Conservation (phyloP, 1,284 basidiomycete species). For the Inonotus hispidus region DNA sequence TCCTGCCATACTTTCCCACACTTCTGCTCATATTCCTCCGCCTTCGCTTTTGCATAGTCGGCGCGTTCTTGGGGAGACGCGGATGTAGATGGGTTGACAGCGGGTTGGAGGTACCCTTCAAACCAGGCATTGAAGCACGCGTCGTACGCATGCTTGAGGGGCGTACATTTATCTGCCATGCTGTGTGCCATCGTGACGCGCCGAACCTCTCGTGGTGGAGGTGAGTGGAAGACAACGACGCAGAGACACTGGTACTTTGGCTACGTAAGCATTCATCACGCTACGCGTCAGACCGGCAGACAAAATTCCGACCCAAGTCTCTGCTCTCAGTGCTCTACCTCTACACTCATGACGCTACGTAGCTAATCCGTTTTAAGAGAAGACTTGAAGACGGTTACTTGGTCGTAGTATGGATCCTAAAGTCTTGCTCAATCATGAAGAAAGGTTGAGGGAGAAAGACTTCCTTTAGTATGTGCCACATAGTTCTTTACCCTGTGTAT, state of each 20-base stretch:
- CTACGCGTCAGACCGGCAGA: not conserved
- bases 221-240: not conserved
- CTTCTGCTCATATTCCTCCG: constrained; percentile 75
- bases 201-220: not conserved
- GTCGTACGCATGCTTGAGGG: constrained; percentile 86
- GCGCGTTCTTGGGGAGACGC: constrained; percentile 31
- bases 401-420: not conserved
- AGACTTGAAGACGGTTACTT: not conserved
- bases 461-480: constrained; percentile 14
- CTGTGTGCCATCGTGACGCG: constrained; percentile 54
- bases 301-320: not conserved
- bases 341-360: not conserved
- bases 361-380: not conserved
- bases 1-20: constrained; percentile 78
- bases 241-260: not conserved
- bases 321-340: too few species aligned
- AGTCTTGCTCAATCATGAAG: not conserved
- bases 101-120: constrained; percentile 87
- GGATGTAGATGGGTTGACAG: constrained; percentile 40
- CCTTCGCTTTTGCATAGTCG: constrained; percentile 49
- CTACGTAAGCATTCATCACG: not conserved
- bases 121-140: constrained; percentile 96
- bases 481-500: not conserved
- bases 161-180: constrained; percentile 79
- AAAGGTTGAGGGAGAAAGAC: constrained; percentile 11